Conservation (phyloP, 169 alveolate species). For the Cystoisospora suis region DNA sequence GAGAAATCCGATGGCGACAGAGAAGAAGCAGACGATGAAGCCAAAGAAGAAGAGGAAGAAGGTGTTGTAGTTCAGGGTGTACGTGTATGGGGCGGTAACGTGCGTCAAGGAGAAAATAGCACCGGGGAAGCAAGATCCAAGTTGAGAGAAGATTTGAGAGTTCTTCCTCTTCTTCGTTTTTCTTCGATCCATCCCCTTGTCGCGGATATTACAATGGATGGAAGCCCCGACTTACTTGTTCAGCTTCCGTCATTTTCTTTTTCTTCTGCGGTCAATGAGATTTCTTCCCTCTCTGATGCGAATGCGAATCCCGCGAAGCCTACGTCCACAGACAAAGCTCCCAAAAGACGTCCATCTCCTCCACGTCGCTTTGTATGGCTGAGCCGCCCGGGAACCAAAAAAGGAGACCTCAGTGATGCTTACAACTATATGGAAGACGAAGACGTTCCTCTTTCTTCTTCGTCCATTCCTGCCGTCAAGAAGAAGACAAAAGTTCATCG, state of each 20-base stretch:
- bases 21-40: neutral
- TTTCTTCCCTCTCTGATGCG: no score
- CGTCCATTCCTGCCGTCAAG: no score
- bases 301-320: no score
- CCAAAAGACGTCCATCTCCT: no score
- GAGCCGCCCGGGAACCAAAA: no score
- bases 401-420: neutral
- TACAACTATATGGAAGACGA: neutral
- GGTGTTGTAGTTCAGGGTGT: neutral
- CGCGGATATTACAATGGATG: slow-evolving; percentile 36
- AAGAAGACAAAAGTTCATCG: no score
- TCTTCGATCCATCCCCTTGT: slow-evolving; percentile 30
- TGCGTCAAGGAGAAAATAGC: neutral
- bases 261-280: no score
- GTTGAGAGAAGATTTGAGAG: neutral
- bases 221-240: slow-evolving; percentile 25
- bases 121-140: neutral
- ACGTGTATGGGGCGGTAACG: neutral
- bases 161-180: neutral
- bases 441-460: no score
- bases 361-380: slow-evolving; percentile 14
- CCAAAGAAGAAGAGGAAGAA: neutral
- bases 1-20: neutral
- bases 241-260: no score
- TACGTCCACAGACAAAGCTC: no score